Conservation (phyloP, 441 rosid species). For the Brassica hybrid region DNA sequence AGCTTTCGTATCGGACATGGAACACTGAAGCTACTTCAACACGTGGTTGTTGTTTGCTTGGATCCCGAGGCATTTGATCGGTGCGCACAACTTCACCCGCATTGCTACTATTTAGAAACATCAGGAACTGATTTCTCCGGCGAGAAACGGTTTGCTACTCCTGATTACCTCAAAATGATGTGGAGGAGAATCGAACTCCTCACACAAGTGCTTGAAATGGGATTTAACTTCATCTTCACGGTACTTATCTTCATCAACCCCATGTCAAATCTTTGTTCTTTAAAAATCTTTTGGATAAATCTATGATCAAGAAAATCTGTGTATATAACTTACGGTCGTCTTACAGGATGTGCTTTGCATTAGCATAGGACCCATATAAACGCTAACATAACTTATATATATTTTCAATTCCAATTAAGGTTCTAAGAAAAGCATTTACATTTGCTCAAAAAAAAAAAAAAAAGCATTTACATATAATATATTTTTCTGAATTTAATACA, state of each 20-base stretch:
- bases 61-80: conserved; percentile 52
- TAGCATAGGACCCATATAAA: neutral
- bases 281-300: neutral
- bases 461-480: neutral
- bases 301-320: conserved; percentile 2
- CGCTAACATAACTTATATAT: neutral
- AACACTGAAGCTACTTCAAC: conserved; percentile 44
- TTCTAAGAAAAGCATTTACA: neutral
- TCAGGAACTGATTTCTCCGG: conserved; percentile 46
- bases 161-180: conserved; percentile 55
- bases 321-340: neutral
- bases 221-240: conserved; percentile 56
- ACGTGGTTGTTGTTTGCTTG: conserved; percentile 47
- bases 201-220: conserved; percentile 44
- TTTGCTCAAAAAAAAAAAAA: too few relatives aligned
- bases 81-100: conserved; percentile 42
- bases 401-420: neutral
- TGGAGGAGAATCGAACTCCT: conserved; percentile 55
- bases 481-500: neutral
- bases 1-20: conserved; percentile 48
- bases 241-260: conserved; percentile 36
- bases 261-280: conserved; percentile 7
- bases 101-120: conserved; percentile 43
- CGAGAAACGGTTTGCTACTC: conserved; percentile 48
- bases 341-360: neutral